Conservation (phyloP, 1,284 basidiomycete species). For the Fistulina hepatica region DNA sequence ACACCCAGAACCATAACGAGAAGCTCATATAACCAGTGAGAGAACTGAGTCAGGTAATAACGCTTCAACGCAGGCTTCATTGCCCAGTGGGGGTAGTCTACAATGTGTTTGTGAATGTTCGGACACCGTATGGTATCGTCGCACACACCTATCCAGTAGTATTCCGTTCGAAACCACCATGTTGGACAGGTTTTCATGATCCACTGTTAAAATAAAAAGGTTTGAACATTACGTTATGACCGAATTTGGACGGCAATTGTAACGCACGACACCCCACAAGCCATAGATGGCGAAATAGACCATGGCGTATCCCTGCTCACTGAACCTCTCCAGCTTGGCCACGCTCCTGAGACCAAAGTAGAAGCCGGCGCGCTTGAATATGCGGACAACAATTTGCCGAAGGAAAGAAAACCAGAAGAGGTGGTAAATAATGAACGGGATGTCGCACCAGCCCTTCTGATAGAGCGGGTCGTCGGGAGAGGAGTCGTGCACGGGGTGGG, state of each 20-base stretch:
- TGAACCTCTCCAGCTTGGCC: constrained; percentile 72
- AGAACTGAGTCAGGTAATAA: constrained; percentile 84
- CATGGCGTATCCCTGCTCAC: constrained; percentile 83
- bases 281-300: constrained; percentile 72
- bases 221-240: neutral
- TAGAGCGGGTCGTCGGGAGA: constrained; percentile 51
- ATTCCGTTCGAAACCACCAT: constrained; percentile 80
- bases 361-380: constrained; percentile 64
- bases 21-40: constrained; percentile 94
- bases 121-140: constrained; percentile 2
- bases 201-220: constrained; percentile 31
- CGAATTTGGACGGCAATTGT: neutral
- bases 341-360: constrained; percentile 59
- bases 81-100: constrained; percentile 82
- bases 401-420: constrained; percentile 90
- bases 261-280: constrained; percentile 65
- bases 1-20: constrained; percentile 76
- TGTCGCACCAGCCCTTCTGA: constrained; percentile 69
- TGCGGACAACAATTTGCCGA: constrained; percentile 62
- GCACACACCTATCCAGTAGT: constrained; percentile 69
- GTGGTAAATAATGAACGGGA: constrained; percentile 79
- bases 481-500: constrained; percentile 51
- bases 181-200: constrained; percentile 84
- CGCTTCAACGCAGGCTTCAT: constrained; percentile 81
- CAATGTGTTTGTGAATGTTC: constrained; percentile 5